Percentiles rank a stretch among this genome's conserved stretches.
These are phyloP conservation scores for Ogataea ramenticola DNA, from an alignment of 805 yeast genomes.

Conservation along the genomic window DNA sequence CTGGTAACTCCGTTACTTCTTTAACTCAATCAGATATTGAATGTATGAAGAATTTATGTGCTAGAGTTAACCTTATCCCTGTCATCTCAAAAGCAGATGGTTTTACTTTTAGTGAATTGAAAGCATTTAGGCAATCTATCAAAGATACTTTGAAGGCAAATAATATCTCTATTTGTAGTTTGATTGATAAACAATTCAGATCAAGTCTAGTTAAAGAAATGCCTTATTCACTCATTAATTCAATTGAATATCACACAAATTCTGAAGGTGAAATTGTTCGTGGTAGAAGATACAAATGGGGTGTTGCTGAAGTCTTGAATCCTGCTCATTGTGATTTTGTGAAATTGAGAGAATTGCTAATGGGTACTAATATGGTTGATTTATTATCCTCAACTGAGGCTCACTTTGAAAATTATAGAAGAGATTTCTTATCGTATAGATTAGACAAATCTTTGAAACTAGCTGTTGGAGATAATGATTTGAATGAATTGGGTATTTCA, in stretches of 20 bases:
- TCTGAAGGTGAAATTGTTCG: constrained; percentile 44
- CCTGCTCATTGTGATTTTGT: constrained; percentile 70
- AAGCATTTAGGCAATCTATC: constrained; percentile 44
- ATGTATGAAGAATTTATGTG: constrained; percentile 62
- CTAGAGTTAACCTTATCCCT: constrained; percentile 76
- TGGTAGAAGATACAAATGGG: constrained; percentile 83
- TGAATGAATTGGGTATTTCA: neutral
- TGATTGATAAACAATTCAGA: constrained; percentile 28
- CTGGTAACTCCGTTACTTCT: constrained; percentile 37
- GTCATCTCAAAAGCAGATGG: constrained; percentile 78
- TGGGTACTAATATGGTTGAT: constrained; percentile 71
- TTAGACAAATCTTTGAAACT: constrained; percentile 22
- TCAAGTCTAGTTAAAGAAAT: constrained; percentile 32
- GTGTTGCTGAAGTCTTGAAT: constrained; percentile 77
- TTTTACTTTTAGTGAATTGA: constrained; percentile 49
- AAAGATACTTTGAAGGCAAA: constrained; percentile 44
- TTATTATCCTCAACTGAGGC: constrained; percentile 68
- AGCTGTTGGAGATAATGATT: constrained; percentile 10
- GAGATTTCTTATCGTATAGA: constrained; percentile 38
- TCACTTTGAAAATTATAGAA: constrained; percentile 68
- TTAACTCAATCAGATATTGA: constrained; percentile 62
- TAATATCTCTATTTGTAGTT: constrained; percentile 52
- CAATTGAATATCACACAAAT: constrained; percentile 41
- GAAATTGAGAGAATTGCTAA: constrained; percentile 53
- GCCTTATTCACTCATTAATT: constrained; percentile 71